phyloP scores from a whole-genome alignment of 2,329 filamentous ascomycete genomes.

The Ascochyta koolunga region DNA sequence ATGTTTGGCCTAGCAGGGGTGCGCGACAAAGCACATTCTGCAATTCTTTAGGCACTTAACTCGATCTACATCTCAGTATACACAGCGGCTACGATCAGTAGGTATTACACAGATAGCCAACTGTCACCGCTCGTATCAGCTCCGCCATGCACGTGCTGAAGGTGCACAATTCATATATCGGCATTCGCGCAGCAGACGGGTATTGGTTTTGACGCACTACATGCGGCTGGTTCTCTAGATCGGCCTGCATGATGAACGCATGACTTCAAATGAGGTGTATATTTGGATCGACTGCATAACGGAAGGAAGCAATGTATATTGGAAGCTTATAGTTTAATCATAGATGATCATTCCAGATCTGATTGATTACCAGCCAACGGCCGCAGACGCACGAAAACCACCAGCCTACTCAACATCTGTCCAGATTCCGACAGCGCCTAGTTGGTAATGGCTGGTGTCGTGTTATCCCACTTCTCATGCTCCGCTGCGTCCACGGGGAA shows the following conservation, averaged over 20 bases:
- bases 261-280: too few relatives aligned
- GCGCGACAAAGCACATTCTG: background rate
- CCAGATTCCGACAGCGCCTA: background rate
- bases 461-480: slow-evolving; percentile 51
- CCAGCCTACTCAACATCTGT: background rate
- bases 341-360: too few relatives aligned
- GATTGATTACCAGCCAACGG: too few relatives aligned
- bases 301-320: too few relatives aligned
- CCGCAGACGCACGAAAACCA: too few relatives aligned
- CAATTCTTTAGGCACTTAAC: background rate
- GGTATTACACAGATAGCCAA: background rate
- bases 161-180: background rate
- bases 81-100: too few relatives aligned
- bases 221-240: background rate
- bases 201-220: slow-evolving; percentile 3
- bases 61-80: too few relatives aligned
- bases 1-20: background rate
- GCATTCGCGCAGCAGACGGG: background rate
- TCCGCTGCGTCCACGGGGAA: slow-evolving; percentile 56
- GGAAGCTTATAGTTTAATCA: too few relatives aligned
- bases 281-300: too few relatives aligned
- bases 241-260: background rate
- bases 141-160: background rate
- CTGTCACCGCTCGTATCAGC: background rate
- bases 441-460: slow-evolving; percentile 56